phyloP scores from a whole-genome alignment of 2,329 filamentous ascomycete genomes.

The Phaeomoniella chlamydospora region DNA sequence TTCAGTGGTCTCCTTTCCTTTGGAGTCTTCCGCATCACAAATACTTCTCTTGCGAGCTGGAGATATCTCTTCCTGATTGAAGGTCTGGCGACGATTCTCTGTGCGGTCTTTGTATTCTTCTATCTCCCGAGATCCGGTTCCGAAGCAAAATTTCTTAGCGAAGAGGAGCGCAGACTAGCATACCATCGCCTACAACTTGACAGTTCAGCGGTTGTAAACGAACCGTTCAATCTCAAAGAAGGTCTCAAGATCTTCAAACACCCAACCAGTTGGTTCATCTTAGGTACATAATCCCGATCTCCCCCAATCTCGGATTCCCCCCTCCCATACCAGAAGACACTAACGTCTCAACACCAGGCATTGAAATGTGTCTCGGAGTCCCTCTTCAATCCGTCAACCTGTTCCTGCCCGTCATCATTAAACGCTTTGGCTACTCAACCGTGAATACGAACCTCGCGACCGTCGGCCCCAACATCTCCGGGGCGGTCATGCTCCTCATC shows the following conservation, averaged over 20 bases:
- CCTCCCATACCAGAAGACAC: no score
- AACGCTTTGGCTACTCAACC: constrained; percentile 35
- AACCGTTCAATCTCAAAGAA: constrained; percentile 37
- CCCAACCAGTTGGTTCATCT: constrained; percentile 37
- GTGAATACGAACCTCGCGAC: constrained; percentile 67
- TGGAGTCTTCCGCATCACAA: constrained; percentile 44
- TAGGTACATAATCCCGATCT: constrained; percentile 13
- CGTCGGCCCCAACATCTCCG: constrained; percentile 63
- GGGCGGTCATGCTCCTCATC: constrained; percentile 56
- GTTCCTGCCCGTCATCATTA: constrained; percentile 45
- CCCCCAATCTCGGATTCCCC: neutral
- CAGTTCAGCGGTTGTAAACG: constrained; percentile 49
- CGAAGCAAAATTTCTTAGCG: constrained; percentile 49
- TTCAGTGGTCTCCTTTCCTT: constrained; percentile 47
- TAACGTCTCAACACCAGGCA: constrained; percentile 15
- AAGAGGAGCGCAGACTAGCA: constrained; percentile 53
- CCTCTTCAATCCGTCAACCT: constrained; percentile 42
- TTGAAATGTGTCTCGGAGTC: constrained; percentile 45
- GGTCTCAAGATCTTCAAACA: constrained; percentile 39
- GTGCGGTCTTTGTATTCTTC: constrained; percentile 50
- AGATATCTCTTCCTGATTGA: constrained; percentile 43
- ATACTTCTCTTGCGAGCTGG: constrained; percentile 32
- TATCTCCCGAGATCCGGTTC: constrained; percentile 53
- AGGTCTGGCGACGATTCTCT: constrained; percentile 43
- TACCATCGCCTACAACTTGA: constrained; percentile 64